Base-by-base conservation (phyloP, 495 filamentous ascomycete genomes). In the Neurospora sp. region DNA sequence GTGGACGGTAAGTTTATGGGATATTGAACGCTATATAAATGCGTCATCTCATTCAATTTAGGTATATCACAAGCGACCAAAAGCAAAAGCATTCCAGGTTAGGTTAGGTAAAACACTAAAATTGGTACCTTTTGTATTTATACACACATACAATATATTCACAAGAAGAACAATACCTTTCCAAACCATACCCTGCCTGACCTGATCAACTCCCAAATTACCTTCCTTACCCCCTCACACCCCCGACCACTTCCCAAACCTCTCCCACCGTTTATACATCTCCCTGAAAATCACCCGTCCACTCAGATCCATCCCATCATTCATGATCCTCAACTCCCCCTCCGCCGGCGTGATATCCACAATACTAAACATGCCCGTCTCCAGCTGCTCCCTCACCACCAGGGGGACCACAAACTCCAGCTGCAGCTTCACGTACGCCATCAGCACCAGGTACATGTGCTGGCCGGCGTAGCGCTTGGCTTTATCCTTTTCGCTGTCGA, bases 401-500 rank as follows among this genome's bases (percentile, higher is more conserved):
- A 78, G 77, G 40, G 85, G 79, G 3, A 82, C 77, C 37, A 77
- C 77, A 73, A 40, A 37, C 54, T 86, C 84, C 28, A 97, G 85
- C 74, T 91, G 90, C 77, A 88, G 86, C 73, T 88, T 84, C 72
- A 92, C 86, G 78, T 94, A 97, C 72, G 88, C 83, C 83, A 89
- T 89, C 39, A 97, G 81, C 31, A 96, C 80, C 70, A 89, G 88
- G 77, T 89, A 90, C 79, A 96, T 86, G 81, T 92, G 88, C 80
- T 92, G 89, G 0, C 92, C 92, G 0, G 92, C 92, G 75, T 90
- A 91, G 8, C 89, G 87, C 79, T 91, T 91, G 37, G 92, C 92
- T 71, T 89, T 90, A 75, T 92, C 92, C 8, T 90, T 91, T 72
- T 92, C 89, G 72, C 94, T 93, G 70, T 89, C 91, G 19, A 97